phyloP scores from a whole-genome alignment of 140 eudicot species.

The Erigeron philadelphicus region DNA sequence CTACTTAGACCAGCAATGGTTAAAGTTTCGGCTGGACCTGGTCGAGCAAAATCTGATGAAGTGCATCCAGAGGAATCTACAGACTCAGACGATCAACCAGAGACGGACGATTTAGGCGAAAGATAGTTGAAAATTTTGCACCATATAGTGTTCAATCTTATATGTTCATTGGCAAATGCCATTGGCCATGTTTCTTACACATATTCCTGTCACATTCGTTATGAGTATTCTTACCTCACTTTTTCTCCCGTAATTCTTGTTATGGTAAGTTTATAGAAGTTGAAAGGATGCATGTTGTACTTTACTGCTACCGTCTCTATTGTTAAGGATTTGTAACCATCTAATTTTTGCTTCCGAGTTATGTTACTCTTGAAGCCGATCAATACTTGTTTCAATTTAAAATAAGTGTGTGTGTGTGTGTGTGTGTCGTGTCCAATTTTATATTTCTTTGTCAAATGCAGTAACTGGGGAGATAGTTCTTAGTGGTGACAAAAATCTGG shows the following conservation, averaged over 20 bases:
- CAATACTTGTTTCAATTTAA: too few species aligned
- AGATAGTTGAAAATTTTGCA: conserved; percentile 25
- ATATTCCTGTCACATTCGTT: not conserved
- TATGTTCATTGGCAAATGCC: conserved; percentile 21
- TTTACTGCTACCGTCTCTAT: too few species aligned
- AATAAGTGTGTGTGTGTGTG: too few species aligned
- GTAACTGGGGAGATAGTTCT: too few species aligned
- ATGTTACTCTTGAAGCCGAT: too few species aligned
- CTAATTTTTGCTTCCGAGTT: too few species aligned
- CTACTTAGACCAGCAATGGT: conserved; percentile 90
- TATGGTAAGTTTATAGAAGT: too few species aligned
- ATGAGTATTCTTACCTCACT: not conserved
- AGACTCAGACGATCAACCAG: conserved; percentile 21
- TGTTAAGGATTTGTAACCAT: too few species aligned
- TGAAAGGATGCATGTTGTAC: too few species aligned
- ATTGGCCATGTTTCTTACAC: not conserved
- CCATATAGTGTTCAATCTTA: not conserved
- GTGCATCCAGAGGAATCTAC: not conserved
- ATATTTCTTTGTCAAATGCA: too few species aligned
- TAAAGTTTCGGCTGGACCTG: conserved; percentile 93
- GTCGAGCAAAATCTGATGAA: conserved; percentile 27
- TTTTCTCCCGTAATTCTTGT: not conserved
- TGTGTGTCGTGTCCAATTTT: too few species aligned
- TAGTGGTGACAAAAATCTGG: too few species aligned
- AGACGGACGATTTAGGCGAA: conserved; percentile 20